Evolutionary conservation across 495 filamentous ascomycete genomes (phyloP).

Genomic region (Talaromyces nanjingensis): DNA sequence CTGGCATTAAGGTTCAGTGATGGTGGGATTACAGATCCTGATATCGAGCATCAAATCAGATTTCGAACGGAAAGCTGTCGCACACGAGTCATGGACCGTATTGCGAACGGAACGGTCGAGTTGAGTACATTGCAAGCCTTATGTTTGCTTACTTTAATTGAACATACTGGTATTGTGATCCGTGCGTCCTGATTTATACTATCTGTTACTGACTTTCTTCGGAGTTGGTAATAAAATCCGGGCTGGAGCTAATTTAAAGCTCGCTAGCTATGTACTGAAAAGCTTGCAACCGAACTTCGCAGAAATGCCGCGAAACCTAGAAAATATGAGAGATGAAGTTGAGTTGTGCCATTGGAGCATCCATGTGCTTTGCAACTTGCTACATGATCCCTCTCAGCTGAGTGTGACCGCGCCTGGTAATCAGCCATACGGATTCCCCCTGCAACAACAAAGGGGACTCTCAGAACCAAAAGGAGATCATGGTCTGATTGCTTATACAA

Average conservation of each 20-base stretch:
- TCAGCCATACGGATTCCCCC: not conserved
- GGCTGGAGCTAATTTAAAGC: slow-evolving; percentile 28
- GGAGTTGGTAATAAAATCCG: slow-evolving; percentile 27
- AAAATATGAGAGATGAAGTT: slow-evolving; percentile 27
- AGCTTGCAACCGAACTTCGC: slow-evolving; percentile 19
- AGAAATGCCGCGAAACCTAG: slow-evolving; percentile 17
- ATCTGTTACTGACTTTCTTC: not conserved
- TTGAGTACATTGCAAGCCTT: slow-evolving; percentile 36
- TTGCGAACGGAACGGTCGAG: slow-evolving; percentile 28
- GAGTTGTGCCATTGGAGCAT: slow-evolving; percentile 32
- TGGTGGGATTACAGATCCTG: slow-evolving; percentile 6
- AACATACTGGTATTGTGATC: slow-evolving; percentile 28
- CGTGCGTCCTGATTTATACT: not conserved
- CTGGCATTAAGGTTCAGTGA: slow-evolving; percentile 26
- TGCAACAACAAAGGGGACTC: not conserved
- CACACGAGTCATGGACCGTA: slow-evolving; percentile 23
- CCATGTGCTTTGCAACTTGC: slow-evolving; percentile 29
- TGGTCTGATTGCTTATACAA: slow-evolving; percentile 28
- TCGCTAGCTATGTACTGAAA: slow-evolving; percentile 31
- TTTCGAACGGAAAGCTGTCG: slow-evolving; percentile 23
- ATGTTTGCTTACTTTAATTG: slow-evolving; percentile 32
- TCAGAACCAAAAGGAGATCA: slow-evolving; percentile 20
- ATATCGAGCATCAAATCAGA: slow-evolving; percentile 14
- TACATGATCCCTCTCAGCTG: slow-evolving; percentile 13
- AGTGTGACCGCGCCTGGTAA: not conserved